Conservation (phyloP, 2,329 filamentous ascomycete species). For the Xylariaceae sp. region DNA sequence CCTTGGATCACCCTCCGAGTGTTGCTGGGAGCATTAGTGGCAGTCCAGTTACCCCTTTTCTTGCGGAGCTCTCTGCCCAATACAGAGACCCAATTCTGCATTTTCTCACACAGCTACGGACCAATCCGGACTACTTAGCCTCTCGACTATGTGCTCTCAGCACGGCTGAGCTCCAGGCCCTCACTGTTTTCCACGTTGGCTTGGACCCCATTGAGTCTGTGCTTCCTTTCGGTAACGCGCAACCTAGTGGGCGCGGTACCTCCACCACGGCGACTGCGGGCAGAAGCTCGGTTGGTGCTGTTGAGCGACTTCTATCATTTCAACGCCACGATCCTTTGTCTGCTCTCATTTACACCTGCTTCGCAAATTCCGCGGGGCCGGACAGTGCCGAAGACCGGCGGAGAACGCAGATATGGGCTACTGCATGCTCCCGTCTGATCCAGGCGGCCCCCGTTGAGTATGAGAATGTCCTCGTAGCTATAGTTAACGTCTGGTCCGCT, state of each 20-base stretch:
- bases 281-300: slow-evolving; percentile 51
- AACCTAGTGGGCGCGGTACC: slow-evolving; percentile 41
- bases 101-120: slow-evolving; percentile 76
- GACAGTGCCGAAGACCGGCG: slow-evolving; percentile 76
- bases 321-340: slow-evolving; percentile 84
- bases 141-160: slow-evolving; percentile 72
- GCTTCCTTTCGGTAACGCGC: slow-evolving; percentile 44
- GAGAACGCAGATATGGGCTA: slow-evolving; percentile 82
- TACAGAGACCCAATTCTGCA: slow-evolving; percentile 70
- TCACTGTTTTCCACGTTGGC: slow-evolving; percentile 73
- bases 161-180: slow-evolving; percentile 67
- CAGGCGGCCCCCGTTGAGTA: slow-evolving; percentile 48
- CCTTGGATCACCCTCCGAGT: slow-evolving; percentile 44
- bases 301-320: slow-evolving; percentile 81
- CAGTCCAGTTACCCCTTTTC: slow-evolving; percentile 47
- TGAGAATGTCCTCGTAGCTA: slow-evolving; percentile 67
- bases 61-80: slow-evolving; percentile 69
- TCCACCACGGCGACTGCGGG: slow-evolving; percentile 44
- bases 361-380: slow-evolving; percentile 77
- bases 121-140: slow-evolving; percentile 82
- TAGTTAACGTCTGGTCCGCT: slow-evolving; percentile 81
- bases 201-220: slow-evolving; percentile 81
- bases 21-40: slow-evolving; percentile 35
- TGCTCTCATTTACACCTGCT: slow-evolving; percentile 79
- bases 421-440: slow-evolving; percentile 77